Evolutionary conservation across 108 stramenopile species (phyloP).

Genomic region (Cyclotella cryptica): DNA sequence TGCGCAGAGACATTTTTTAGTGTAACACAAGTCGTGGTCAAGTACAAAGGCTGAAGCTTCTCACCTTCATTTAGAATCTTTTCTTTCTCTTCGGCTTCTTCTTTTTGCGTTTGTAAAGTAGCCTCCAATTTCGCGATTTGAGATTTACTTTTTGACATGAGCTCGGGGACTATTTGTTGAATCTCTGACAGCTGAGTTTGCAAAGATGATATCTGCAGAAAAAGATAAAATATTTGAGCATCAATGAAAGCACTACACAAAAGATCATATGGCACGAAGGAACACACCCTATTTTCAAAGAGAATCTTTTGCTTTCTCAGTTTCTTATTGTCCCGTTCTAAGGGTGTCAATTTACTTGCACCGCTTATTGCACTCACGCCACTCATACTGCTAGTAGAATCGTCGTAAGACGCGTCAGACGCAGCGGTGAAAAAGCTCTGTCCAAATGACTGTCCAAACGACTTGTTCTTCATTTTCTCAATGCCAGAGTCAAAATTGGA

Average conservation of each 20-base stretch:
- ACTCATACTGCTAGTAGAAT: slow-evolving; percentile 4
- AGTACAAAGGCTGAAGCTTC: background rate
- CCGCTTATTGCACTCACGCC: slow-evolving; percentile 26
- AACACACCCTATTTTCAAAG: slow-evolving; percentile 35
- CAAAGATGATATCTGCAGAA: slow-evolving; percentile 29
- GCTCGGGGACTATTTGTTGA: slow-evolving; percentile 50
- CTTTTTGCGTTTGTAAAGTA: slow-evolving; percentile 21
- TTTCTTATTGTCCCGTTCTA: slow-evolving; percentile 44
- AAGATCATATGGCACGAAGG: background rate
- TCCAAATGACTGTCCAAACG: slow-evolving; percentile 3
- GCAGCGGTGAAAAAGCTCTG: slow-evolving; percentile 13
- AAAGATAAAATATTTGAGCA: background rate
- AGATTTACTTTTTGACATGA: slow-evolving; percentile 50
- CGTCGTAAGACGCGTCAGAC: slow-evolving; percentile 1
- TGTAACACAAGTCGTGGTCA: background rate
- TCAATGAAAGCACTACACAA: background rate
- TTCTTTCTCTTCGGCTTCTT: slow-evolving; percentile 27
- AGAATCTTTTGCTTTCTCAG: slow-evolving; percentile 43
- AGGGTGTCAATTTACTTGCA: slow-evolving; percentile 1
- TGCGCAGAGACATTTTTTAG: background rate
- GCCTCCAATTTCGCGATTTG: slow-evolving; percentile 46
- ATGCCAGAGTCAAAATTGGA: slow-evolving; percentile 17
- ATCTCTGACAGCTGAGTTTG: slow-evolving; percentile 51
- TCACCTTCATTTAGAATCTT: slow-evolving; percentile 19
- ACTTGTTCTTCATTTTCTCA: slow-evolving; percentile 17